Evolutionary conservation across 352 stramenopile genomes (phyloP).

Genomic region (Phytophthora sp.): DNA sequence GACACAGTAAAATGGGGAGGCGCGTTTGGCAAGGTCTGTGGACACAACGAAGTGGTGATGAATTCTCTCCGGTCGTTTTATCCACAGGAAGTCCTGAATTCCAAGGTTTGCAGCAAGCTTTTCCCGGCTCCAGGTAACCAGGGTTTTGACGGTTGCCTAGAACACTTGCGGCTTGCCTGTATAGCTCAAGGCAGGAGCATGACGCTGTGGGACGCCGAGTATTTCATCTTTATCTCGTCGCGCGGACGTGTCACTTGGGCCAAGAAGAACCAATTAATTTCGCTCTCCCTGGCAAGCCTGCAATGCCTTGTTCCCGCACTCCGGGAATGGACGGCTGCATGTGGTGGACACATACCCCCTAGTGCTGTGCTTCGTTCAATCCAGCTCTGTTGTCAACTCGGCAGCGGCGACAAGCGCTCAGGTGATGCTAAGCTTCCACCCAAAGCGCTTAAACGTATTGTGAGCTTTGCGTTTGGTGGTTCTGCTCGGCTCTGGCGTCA

Average conservation of each 20-base stretch:
- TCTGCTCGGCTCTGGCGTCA: slow-evolving; percentile 76
- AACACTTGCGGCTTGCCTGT: slow-evolving; percentile 81
- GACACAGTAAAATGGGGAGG: slow-evolving; percentile 84
- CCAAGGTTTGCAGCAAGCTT: slow-evolving; percentile 78
- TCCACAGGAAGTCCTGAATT: slow-evolving; percentile 90
- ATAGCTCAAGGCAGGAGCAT: slow-evolving; percentile 43
- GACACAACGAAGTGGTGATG: slow-evolving; percentile 92
- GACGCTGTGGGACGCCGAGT: slow-evolving; percentile 87
- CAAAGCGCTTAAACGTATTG: slow-evolving; percentile 60
- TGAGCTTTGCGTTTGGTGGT: slow-evolving; percentile 65
- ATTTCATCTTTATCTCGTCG: slow-evolving; percentile 72
- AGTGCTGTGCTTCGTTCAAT: slow-evolving; percentile 50
- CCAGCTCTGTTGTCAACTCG: slow-evolving; percentile 61
- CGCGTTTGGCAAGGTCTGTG: slow-evolving; percentile 84
- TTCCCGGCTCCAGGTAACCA: slow-evolving; percentile 88
- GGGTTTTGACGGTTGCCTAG: slow-evolving; percentile 89
- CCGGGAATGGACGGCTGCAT: slow-evolving; percentile 56
- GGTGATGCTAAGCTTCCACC: slow-evolving; percentile 8
- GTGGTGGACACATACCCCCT: slow-evolving; percentile 36
- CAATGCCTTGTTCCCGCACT: slow-evolving; percentile 61
- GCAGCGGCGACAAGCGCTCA: slow-evolving; percentile 31
- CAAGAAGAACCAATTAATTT: slow-evolving; percentile 73
- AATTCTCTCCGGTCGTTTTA: slow-evolving; percentile 85
- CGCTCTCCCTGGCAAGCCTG: slow-evolving; percentile 60
- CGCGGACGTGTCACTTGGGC: slow-evolving; percentile 55